Evolutionary conservation across 768 basidiomycete species (phyloP).

Genomic region (Lentinula edodes): DNA sequence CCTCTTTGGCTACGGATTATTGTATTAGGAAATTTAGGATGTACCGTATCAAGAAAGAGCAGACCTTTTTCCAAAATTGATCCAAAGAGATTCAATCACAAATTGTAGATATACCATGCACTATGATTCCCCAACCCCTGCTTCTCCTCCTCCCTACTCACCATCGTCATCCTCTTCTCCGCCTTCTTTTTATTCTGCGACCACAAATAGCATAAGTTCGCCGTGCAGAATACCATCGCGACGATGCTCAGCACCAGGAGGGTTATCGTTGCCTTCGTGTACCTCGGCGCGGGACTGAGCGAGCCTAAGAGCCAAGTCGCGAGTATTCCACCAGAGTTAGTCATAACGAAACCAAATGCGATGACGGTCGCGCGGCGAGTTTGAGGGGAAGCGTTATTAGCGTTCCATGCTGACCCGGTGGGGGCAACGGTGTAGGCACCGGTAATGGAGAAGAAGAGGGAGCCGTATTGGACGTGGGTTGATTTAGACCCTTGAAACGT

Average conservation of each 20-base stretch:
- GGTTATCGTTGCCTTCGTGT: slow-evolving; percentile 12
- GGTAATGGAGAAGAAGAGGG: slow-evolving; percentile 27
- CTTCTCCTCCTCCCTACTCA: slow-evolving; percentile 16
- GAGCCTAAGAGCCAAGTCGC: slow-evolving; percentile 54
- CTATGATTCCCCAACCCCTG: slow-evolving; percentile 20
- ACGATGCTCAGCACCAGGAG: slow-evolving; percentile 11
- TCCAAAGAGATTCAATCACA: slow-evolving; percentile 20
- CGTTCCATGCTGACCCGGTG: slow-evolving; percentile 26
- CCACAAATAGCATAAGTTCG: slow-evolving; percentile 19
- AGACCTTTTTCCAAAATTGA: too few species aligned
- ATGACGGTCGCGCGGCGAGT: slow-evolving; percentile 50
- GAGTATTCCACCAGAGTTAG: slow-evolving; percentile 56
- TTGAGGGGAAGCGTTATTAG: slow-evolving; percentile 34
- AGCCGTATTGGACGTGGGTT: slow-evolving; percentile 23
- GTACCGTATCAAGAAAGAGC: slow-evolving; percentile 11
- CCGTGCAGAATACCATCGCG: slow-evolving; percentile 12
- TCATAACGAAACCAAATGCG: slow-evolving; percentile 52
- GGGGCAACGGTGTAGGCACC: slow-evolving; percentile 29
- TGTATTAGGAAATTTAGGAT: too few species aligned
- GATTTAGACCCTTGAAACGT: slow-evolving; percentile 11
- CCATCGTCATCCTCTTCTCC: slow-evolving; percentile 10
- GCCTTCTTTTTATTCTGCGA: slow-evolving; percentile 21
- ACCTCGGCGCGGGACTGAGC: slow-evolving; percentile 18
- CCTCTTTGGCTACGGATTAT: too few species aligned
- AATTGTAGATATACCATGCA: slow-evolving; percentile 25